Conservation (phyloP, 345 rosid genomes). For the Citrus hindsii region DNA sequence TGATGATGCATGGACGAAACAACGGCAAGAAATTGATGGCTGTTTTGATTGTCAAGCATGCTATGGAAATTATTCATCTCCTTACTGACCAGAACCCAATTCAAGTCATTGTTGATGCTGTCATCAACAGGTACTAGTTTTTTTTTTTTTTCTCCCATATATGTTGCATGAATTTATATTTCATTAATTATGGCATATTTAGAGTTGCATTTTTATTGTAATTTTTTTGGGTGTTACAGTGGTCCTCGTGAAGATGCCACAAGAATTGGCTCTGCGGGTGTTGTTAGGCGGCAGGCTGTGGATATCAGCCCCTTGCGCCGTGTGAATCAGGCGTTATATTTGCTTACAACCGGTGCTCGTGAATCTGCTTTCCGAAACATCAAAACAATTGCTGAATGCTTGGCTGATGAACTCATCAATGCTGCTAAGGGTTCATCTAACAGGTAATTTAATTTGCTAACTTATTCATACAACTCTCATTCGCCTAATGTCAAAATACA, state of each 20-base stretch:
- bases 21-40: conserved; percentile 84
- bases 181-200: too few relatives aligned
- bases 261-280: conserved; percentile 86
- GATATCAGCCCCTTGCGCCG: conserved; percentile 82
- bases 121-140: conserved; percentile 54
- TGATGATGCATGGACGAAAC: conserved; percentile 88
- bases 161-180: too few relatives aligned
- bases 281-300: conserved; percentile 85
- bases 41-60: conserved; percentile 63
- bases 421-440: conserved; percentile 90
- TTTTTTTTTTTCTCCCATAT: too few relatives aligned
- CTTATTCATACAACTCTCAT: too few relatives aligned
- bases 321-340: conserved; percentile 71
- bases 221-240: conserved; percentile 21
- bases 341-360: conserved; percentile 81
- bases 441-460: conserved; percentile 34
- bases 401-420: conserved; percentile 87
- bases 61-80: conserved; percentile 81
- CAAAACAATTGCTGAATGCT: conserved; percentile 81
- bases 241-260: conserved; percentile 90
- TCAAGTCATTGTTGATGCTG: conserved; percentile 75
- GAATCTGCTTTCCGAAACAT: conserved; percentile 81
- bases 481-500: too few relatives aligned
- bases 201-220: too few relatives aligned
- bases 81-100: conserved; percentile 68